Evolutionary conservation across 1,139 yeast genomes (phyloP).

Genomic region (Hanseniaspora gamundiae): DNA sequence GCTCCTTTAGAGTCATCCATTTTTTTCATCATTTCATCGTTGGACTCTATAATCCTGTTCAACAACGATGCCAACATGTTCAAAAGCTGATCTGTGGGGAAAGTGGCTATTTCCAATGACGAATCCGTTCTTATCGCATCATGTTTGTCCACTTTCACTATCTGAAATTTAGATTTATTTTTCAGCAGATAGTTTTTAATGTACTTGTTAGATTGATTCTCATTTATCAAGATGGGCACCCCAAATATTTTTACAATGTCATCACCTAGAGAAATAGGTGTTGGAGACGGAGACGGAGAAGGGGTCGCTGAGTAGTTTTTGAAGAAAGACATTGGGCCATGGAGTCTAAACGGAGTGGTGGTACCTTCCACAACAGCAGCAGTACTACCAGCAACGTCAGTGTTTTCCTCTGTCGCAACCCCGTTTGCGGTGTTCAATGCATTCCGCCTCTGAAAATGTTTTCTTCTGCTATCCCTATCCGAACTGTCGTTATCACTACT

Average conservation of each 20-base stretch:
- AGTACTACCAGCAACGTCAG: too few relatives aligned
- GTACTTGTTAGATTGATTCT: not conserved
- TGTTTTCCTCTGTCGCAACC: too few relatives aligned
- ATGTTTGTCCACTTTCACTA: not conserved
- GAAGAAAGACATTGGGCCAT: too few relatives aligned
- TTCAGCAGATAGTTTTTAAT: not conserved
- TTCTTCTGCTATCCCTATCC: not conserved
- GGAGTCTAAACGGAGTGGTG: too few relatives aligned
- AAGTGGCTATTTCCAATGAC: slow-evolving; percentile 70
- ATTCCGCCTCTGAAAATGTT: not conserved
- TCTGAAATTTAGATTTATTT: not conserved
- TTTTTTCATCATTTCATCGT: slow-evolving; percentile 39
- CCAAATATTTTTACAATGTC: not conserved
- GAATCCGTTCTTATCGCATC: slow-evolving; percentile 26
- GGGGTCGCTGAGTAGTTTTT: not conserved
- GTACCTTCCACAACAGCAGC: too few relatives aligned
- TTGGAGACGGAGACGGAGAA: not conserved
- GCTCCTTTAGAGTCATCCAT: not conserved
- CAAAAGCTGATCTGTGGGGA: slow-evolving; percentile 70
- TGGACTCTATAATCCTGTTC: slow-evolving; percentile 83
- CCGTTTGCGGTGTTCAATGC: too few relatives aligned
- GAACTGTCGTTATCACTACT: not conserved
- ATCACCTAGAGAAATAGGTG: not conserved
- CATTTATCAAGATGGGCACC: not conserved
- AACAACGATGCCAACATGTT: slow-evolving; percentile 75